A percentile compares a stretch with the other conserved stretches of the same genome.
Evolutionary conservation across 176 grass and related monocot genomes (phyloP).

Genomic region (Carex pumila): DNA sequence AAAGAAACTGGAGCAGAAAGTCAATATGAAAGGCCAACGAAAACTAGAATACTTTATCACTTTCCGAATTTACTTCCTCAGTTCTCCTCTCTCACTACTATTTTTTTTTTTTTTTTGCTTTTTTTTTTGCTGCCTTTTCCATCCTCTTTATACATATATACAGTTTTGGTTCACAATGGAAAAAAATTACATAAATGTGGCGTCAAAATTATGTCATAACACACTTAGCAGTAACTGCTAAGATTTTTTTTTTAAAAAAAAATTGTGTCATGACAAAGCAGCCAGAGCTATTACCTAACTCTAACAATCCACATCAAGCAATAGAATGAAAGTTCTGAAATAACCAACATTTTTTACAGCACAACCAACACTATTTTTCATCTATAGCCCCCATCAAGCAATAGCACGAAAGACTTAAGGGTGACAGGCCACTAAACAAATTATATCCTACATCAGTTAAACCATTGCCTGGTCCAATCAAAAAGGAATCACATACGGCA

Average conservation of each 20-base stretch:
- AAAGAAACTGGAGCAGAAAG: background rate
- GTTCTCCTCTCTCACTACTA: background rate
- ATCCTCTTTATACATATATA: constrained; percentile 11
- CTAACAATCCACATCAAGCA: background rate
- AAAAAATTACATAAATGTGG: constrained; percentile 18
- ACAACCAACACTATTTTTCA: background rate
- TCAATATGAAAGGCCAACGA: background rate
- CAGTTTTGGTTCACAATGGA: background rate
- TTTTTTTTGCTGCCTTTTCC: constrained; percentile 1
- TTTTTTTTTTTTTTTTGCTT: background rate
- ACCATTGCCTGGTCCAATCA: constrained; percentile 11
- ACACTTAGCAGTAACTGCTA: background rate
- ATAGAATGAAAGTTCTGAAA: background rate
- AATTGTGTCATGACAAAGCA: background rate
- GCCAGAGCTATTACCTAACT: constrained; percentile 10
- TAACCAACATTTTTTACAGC: no score
- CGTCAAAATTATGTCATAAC: constrained; percentile 21
- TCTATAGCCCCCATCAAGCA: background rate
- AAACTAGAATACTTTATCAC: constrained; percentile 4
- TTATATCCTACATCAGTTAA: background rate
- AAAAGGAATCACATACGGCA: constrained; percentile 24
- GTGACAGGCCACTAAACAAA: background rate
- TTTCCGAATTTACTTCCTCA: background rate
- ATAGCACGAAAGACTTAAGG: background rate
- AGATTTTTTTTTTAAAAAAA: no score